Evolutionary conservation across 2,329 filamentous ascomycete species (phyloP).

Genomic region (Cyphellophora europaea): DNA sequence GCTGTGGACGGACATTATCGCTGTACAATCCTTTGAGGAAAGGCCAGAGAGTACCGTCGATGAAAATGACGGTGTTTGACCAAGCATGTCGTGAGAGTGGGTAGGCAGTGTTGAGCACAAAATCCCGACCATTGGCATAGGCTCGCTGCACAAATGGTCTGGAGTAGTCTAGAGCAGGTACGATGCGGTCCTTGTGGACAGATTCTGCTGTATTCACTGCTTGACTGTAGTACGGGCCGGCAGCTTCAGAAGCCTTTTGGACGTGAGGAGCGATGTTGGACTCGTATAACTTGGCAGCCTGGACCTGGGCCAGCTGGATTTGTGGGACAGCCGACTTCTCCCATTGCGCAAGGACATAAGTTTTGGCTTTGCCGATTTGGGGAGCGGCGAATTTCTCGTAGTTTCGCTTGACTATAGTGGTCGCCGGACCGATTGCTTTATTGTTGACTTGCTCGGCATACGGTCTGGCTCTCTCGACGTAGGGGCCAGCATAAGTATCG

Average conservation of each 20-base stretch:
- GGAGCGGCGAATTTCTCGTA: conserved; percentile 67
- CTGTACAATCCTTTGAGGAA: conserved; percentile 70
- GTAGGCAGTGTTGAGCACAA: conserved; percentile 60
- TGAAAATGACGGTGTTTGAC: conserved; percentile 59
- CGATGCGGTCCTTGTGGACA: conserved; percentile 61
- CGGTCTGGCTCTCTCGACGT: conserved; percentile 66
- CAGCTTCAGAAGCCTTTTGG: conserved; percentile 44
- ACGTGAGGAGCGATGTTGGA: conserved; percentile 65
- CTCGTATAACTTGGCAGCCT: conserved; percentile 59
- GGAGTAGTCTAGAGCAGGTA: conserved; percentile 66
- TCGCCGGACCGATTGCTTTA: conserved; percentile 58
- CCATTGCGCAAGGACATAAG: conserved; percentile 66
- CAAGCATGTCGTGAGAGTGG: conserved; percentile 65
- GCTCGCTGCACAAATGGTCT: conserved; percentile 63
- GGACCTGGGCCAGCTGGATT: conserved; percentile 53
- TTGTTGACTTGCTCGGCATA: conserved; percentile 54
- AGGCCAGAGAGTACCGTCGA: conserved; percentile 72
- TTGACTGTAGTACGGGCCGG: conserved; percentile 65
- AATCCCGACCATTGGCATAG: conserved; percentile 57
- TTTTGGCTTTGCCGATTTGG: conserved; percentile 56
- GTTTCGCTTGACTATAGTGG: conserved; percentile 50
- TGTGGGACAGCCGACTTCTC: conserved; percentile 67
- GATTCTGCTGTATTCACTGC: conserved; percentile 54
- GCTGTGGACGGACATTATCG: conserved; percentile 90
- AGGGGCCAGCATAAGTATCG: conserved; percentile 70